Evolutionary conservation across 129 eudicot genomes (phyloP), one percentile per base, ranked within the genome.

Genomic region (Mikania micrantha): DNA sequence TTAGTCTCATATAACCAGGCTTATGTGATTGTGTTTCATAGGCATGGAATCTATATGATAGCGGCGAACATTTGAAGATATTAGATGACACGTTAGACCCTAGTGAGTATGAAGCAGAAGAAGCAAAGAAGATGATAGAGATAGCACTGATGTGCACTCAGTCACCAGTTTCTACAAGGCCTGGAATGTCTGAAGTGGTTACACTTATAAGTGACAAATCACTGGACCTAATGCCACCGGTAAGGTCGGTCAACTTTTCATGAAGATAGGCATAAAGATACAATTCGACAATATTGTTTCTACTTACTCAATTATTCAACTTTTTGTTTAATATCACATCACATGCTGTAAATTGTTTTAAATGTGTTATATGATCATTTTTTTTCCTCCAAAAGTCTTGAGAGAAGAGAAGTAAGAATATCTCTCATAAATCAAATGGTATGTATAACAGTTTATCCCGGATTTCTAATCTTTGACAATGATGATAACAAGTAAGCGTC

Each of bases 101-200:
- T 1, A 77, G 48, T 66, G 89, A 82, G 27, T 85, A 80, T 54
- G 45, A 27, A 28, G 78, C 65, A 25, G 88, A 80, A 71, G 88
- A 83, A 27, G 80, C 75, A 65, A 85, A 76, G 74, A 85, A 71
- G 64, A 66, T 83, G 29, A 80, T 85, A 36, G 91, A 88, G 58
- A 85, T 85, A 34, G 96, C 87, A 2, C 60, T 85, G 54, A 28
- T 76, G 44, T 88, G 92, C 75, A 88, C 89, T 13, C 89, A 85
- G 62, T 74, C 95, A 44, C 85, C 82, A 0, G 79, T 79, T 32
- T 67, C 89, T 32, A n/a, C 69, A 38, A 80, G 96, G 69, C 96
- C 96, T 29, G 77, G 80, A 20, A 88, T 88, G 96, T 85, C 96
- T 24, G 96, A 88, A 64, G 78, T 88, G 10, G 77, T 88, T 41